Conservation (phyloP, 148 eudicot genomes). For the Pouteria glomerata region DNA sequence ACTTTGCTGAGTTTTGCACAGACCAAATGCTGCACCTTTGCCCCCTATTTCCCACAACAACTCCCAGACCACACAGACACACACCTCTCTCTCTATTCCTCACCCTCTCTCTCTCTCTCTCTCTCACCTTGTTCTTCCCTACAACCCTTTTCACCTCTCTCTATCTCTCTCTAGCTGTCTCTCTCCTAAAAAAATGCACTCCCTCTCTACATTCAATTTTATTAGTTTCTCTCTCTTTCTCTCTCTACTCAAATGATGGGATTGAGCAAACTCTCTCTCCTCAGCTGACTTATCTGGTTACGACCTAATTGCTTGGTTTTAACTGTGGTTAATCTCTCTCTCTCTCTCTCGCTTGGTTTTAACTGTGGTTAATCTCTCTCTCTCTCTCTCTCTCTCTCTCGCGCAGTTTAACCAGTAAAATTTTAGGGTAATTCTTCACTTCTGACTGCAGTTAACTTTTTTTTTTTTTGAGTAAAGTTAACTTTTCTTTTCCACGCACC, state of each 20-base stretch:
- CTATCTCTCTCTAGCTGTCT: conserved; percentile 1
- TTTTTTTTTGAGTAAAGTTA: no score
- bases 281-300: no score
- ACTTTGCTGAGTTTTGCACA: conserved; percentile 32
- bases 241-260: background rate
- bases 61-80: conserved; percentile 27
- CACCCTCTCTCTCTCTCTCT: conserved; percentile 6
- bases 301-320: no score
- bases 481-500: no score
- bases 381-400: no score
- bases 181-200: background rate
- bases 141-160: background rate
- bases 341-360: no score
- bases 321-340: no score
- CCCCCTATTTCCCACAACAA: conserved; percentile 50
- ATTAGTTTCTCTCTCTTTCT: conserved; percentile 1
- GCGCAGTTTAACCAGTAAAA: no score
- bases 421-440: no score
- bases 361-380: no score
- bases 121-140: conserved; percentile 5
- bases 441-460: no score
- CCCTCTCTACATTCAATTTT: background rate
- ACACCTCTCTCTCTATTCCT: background rate
- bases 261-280: no score
- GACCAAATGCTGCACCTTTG: conserved; percentile 60